phyloP scores from a whole-genome alignment of 306 rosid species.

The Alnus rubra region DNA sequence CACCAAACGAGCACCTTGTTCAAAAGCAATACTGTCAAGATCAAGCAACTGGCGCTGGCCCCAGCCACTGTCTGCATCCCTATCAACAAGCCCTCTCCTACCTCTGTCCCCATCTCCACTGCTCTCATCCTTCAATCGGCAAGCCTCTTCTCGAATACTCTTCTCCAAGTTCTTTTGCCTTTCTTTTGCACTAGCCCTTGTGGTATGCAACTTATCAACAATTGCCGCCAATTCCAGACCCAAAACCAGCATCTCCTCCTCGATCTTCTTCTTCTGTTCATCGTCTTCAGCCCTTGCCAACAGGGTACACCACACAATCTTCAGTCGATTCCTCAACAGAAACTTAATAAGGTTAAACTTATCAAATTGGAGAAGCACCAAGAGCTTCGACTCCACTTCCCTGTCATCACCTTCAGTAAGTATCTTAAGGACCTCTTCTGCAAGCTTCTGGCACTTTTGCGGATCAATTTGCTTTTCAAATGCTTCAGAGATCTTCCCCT shows the following conservation, averaged over 20 bases:
- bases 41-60: slow-evolving; percentile 44
- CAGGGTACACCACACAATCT: slow-evolving; percentile 67
- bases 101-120: slow-evolving; percentile 68
- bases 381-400: slow-evolving; percentile 71
- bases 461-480: slow-evolving; percentile 88
- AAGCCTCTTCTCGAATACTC: slow-evolving; percentile 90
- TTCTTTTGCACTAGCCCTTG: slow-evolving; percentile 87
- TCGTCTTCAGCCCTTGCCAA: slow-evolving; percentile 56
- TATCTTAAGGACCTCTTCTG: slow-evolving; percentile 78
- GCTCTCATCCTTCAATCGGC: slow-evolving; percentile 75
- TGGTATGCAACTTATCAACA: slow-evolving; percentile 59
- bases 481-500: slow-evolving; percentile 91
- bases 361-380: slow-evolving; percentile 65
- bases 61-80: slow-evolving; percentile 82
- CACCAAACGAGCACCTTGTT: slow-evolving; percentile 67
- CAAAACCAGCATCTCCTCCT: slow-evolving; percentile 80
- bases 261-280: slow-evolving; percentile 72
- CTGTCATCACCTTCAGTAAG: slow-evolving; percentile 81
- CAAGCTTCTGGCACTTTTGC: slow-evolving; percentile 86
- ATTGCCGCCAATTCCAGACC: slow-evolving; percentile 51
- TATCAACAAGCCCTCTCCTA: slow-evolving; percentile 66
- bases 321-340: slow-evolving; percentile 65
- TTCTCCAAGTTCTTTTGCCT: slow-evolving; percentile 88
- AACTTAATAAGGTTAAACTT: slow-evolving; percentile 77
- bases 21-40: slow-evolving; percentile 64